Percentiles rank a stretch among this genome's conserved stretches.
Evolutionary conservation across 768 basidiomycete species (phyloP).

Genomic region (Cystofilobasidium ferigula): DNA sequence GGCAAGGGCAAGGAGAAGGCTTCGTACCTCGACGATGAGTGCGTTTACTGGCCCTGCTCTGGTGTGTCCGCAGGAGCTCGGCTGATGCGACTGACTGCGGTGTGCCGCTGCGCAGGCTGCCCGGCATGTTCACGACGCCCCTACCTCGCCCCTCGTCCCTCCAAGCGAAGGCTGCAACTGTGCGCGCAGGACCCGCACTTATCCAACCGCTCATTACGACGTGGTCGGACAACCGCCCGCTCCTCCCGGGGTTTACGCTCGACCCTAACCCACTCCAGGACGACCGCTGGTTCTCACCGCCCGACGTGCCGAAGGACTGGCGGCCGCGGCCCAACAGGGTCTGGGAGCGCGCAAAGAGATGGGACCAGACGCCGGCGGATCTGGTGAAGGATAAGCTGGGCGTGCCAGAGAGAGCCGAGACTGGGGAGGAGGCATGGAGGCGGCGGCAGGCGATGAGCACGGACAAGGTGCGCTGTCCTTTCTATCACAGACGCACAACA

Average conservation of each 20-base stretch:
- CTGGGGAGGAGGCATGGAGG: conserved; percentile 42
- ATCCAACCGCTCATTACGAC: background rate
- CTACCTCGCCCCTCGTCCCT: conserved; percentile 59
- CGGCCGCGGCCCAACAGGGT: conserved; percentile 68
- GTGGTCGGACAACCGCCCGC: conserved; percentile 65
- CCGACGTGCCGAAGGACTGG: conserved; percentile 75
- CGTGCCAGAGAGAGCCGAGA: conserved; percentile 27
- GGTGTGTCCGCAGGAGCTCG: background rate
- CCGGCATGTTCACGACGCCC: conserved; percentile 35
- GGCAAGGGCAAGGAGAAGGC: conserved; percentile 1
- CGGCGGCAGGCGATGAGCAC: conserved; percentile 48
- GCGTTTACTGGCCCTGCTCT: background rate
- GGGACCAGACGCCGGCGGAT: conserved; percentile 30
- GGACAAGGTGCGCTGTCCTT: conserved; percentile 50
- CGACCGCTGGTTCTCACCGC: conserved; percentile 68
- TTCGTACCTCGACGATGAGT: conserved; percentile 9
- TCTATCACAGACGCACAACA: background rate
- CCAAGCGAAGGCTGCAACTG: background rate
- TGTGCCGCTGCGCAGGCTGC: conserved; percentile 45
- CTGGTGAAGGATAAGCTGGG: conserved; percentile 29
- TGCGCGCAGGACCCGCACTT: background rate
- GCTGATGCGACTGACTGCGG: background rate
- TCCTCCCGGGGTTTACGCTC: conserved; percentile 65
- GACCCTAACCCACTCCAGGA: conserved; percentile 57
- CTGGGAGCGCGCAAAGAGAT: conserved; percentile 46